Base-by-base conservation (phyloP, 1,139 yeast genomes). In the Hanseniaspora gamundiae region DNA sequence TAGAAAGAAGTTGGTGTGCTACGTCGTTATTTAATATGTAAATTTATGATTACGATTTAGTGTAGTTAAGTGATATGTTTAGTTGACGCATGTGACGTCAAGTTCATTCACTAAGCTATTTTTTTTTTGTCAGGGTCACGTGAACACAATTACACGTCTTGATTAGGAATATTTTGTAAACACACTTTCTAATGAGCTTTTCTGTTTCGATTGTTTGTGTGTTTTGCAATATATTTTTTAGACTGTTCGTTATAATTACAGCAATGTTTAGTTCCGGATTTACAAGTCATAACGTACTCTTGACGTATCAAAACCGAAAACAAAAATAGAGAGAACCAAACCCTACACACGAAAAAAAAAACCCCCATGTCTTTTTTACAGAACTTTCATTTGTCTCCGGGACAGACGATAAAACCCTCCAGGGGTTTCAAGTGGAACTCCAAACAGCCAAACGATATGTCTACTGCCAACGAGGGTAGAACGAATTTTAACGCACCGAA, bases 351-450 rank as follows among this genome's bases (percentile, higher is more conserved):
- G n/a, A n/a, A n/a, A n/a, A n/a, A n/a, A n/a, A n/a, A n/a, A n/a
- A n/a, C n/a, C n/a, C n/a, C n/a, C 8, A 36, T 36, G 29, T 36
- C 30, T 13, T 41, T 41, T 35, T 17, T 35, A 16, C 43, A 36
- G 22, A 36, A 20, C 14, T 36, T 41, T 22, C 43, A 41, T 16
- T 26, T 26, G 14, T 36, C 39, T 2, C 39, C 39, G 11, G 39
- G 39, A n/a, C 39, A 61, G 44, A 61, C 65, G n/a, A 60, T 61
- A 14, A 55, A 62, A 38, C 58, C 65, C 19, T 58, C 63, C 4
- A 52, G 65, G 50, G 65, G 65, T 3, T 61, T 61, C 48, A 60
- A 59, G 45, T 61, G 64, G 64, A 61, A 61, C 29, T 57, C 58
- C 2, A 55, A 51, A 17, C 50, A 47, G 38, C 44, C 35, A 35